Conservation (phyloP, 2,329 filamentous ascomycete species). For the Scorias spongiosa region DNA sequence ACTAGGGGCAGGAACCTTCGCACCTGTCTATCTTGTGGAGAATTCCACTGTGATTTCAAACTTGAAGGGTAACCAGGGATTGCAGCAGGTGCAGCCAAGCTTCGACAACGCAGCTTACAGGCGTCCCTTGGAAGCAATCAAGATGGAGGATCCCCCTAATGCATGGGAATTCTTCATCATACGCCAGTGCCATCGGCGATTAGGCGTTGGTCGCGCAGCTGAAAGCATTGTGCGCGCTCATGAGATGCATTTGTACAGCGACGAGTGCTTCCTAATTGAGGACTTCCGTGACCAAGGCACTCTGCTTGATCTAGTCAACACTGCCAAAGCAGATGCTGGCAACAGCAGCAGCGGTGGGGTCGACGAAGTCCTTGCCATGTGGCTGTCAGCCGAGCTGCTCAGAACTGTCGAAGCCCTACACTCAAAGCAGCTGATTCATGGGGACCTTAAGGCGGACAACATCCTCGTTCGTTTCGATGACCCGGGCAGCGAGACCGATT, state of each 20-base stretch:
- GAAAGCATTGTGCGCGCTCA: constrained; percentile 71
- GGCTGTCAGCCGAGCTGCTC: constrained; percentile 82
- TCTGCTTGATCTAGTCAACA: constrained; percentile 84
- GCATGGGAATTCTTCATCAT: constrained; percentile 97
- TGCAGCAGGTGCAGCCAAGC: constrained; percentile 24
- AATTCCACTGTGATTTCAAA: constrained; percentile 28
- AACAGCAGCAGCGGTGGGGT: constrained; percentile 41
- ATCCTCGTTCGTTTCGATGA: constrained; percentile 72
- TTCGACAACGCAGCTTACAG: constrained; percentile 50
- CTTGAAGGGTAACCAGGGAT: constrained; percentile 31
- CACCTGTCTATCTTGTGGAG: constrained; percentile 85
- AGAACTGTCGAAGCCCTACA: constrained; percentile 83
- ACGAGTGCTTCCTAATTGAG: constrained; percentile 80
- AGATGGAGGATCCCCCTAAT: constrained; percentile 80
- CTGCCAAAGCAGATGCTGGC: constrained; percentile 50
- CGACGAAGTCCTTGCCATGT: constrained; percentile 88
- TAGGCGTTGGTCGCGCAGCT: constrained; percentile 53
- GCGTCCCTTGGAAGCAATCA: constrained; percentile 62
- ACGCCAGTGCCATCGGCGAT: constrained; percentile 59
- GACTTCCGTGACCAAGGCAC: constrained; percentile 83
- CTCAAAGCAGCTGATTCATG: constrained; percentile 64
- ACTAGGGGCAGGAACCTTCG: constrained; percentile 84
- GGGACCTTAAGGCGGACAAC: constrained; percentile 91
- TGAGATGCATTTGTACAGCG: constrained; percentile 79
- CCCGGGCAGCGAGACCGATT: constrained; percentile 25